These are phyloP conservation scores for Gilbertella persicaria DNA, from an alignment of 371 early-diverging fungal genomes.

Conservation along the genomic window DNA sequence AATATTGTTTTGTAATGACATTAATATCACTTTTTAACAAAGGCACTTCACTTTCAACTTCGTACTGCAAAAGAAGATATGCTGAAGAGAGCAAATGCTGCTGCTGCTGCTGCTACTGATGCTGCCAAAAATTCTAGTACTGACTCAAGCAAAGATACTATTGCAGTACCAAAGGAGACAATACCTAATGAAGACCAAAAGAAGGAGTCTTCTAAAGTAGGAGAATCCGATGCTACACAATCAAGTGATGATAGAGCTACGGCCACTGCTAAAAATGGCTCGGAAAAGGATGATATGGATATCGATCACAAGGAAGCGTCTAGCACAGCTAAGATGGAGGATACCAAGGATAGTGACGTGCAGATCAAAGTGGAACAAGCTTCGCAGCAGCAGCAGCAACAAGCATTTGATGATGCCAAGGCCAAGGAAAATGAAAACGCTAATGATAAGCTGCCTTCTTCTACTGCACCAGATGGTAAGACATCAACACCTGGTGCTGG, in stretches of 20 bases:
- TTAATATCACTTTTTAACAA: conserved; percentile 21
- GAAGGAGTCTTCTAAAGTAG: neutral
- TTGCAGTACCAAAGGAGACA: neutral
- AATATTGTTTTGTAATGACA: neutral
- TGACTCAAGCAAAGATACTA: neutral
- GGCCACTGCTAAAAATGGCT: neutral
- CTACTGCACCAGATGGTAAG: neutral
- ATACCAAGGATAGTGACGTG: neutral
- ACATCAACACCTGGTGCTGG: neutral
- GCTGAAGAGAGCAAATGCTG: conserved; percentile 50
- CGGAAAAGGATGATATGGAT: neutral
- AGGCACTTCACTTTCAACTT: conserved; percentile 89
- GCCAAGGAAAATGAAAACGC: neutral
- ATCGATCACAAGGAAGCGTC: neutral
- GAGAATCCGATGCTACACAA: neutral
- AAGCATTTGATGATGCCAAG: neutral
- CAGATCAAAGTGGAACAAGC: neutral
- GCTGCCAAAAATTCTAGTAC: neutral
- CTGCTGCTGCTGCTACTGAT: conserved; percentile 6
- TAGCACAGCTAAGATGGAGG: neutral
- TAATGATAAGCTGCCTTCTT: conserved; percentile 1
- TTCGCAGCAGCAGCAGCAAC: neutral
- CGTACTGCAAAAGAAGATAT: conserved; percentile 93
- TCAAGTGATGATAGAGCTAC: neutral
- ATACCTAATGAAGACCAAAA: neutral